Evolutionary conservation across 148 eudicot genomes (phyloP), one percentile per base, ranked within the genome.

Genomic region (Pouteria glomerata): DNA sequence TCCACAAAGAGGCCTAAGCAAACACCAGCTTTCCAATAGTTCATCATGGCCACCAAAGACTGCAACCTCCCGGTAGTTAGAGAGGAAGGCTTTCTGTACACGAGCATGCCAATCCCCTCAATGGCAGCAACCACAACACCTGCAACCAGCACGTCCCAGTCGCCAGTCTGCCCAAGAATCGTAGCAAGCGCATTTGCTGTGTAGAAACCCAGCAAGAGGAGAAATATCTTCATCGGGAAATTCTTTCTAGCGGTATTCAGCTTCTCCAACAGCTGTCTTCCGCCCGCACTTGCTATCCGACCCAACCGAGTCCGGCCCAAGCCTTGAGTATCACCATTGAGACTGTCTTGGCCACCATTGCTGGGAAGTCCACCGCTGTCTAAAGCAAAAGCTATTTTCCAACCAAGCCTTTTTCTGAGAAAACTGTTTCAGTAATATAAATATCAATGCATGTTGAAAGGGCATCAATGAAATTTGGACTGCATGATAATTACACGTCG

Each of bases 1-100:
- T 95, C 99, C 68, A 95, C 99, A 81, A 92, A 95, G 30, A 95
- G 97, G 44, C 99, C 99, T 74, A 95, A 79, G 81, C 96, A 89
- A 87, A 95, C 89, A 73, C 99, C 97, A 35, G 99, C 99, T 82
- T 95, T 95, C 99, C 99, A 95, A 74, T 83, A 90, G 63, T 95
- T 95, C 44, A 95, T 58, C 85, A 95, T 72, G 21, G 77, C 89
- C 61, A 95, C 78, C 57, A 92, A 74, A 62, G 90, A 83, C 80
- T 90, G 89, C 74, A 86, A 69, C 79, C 92, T 79, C 70, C 81
- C 63, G 15, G 66, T 85, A 2, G 79, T 62, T 14, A 73, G 33
- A 59, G 85, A 56, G 0, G 55, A 72, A 39, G 86, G 82, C 51
- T 71, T 88, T 83, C 76, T 89, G 75, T 94, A 94, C 98, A 94